Evolutionary conservation across 352 stramenopile species (phyloP).

Genomic region (Pythium vanterpoolii): DNA sequence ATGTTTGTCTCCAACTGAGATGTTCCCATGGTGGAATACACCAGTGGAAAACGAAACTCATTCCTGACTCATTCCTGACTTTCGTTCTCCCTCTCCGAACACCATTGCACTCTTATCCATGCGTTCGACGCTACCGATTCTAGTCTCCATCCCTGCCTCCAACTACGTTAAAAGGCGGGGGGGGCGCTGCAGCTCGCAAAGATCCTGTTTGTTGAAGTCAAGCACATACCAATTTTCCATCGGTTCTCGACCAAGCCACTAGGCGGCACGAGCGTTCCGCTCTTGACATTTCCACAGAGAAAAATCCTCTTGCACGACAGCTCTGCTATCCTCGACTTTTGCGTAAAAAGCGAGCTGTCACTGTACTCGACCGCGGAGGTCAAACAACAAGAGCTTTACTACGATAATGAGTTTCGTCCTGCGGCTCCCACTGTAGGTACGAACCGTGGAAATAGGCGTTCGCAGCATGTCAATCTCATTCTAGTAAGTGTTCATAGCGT

Average conservation of each 20-base stretch:
- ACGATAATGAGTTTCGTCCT: slow-evolving; percentile 40
- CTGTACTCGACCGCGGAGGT: slow-evolving; percentile 35
- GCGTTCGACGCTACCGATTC: slow-evolving; percentile 1
- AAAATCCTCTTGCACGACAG: slow-evolving; percentile 35
- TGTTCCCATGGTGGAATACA: background rate
- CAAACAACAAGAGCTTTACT: slow-evolving; percentile 41
- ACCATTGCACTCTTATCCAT: background rate
- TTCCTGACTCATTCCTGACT: background rate
- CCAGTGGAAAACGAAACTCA: background rate
- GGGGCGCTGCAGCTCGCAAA: slow-evolving; percentile 44
- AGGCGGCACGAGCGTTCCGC: slow-evolving; percentile 38
- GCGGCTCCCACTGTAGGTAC: slow-evolving; percentile 29
- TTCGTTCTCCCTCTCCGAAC: background rate
- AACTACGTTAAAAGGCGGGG: slow-evolving; percentile 62
- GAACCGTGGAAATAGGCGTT: background rate
- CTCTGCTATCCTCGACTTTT: slow-evolving; percentile 41
- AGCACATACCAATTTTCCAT: slow-evolving; percentile 41
- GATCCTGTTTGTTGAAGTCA: slow-evolving; percentile 43
- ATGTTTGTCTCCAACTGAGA: background rate
- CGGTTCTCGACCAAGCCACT: slow-evolving; percentile 44
- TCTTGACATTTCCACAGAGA: slow-evolving; percentile 26
- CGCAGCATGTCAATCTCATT: background rate
- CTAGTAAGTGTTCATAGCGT: slow-evolving; percentile 23
- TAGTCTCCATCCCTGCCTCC: slow-evolving; percentile 54
- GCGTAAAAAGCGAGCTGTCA: slow-evolving; percentile 25